Base-by-base conservation (phyloP, 108 stramenopile genomes). In the Ochromonas danica region DNA sequence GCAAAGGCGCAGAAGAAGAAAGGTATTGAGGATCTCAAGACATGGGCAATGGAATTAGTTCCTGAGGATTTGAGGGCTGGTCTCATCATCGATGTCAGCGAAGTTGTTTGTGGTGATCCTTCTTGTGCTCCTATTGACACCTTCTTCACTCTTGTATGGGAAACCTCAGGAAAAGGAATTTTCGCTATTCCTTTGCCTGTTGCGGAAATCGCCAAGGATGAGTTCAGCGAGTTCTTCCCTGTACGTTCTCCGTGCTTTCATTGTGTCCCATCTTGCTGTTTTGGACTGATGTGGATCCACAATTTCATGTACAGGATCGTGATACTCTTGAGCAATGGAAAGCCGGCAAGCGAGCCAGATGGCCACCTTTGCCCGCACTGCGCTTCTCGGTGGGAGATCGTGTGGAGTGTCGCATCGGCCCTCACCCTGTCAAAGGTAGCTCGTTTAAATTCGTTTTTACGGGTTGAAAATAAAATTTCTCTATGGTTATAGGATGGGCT, bases 341-440 rank as follows among this genome's bases (percentile, higher is more conserved):
- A 33, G 72, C 43, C 6, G 72, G 72, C 17, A 75, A 42, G 51
- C 17, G 31, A 27, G 72, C 72, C 14, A 6, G n/a, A 27, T 75
- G 72, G 72, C 72, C 72, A 41, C 6, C 6, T 35, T 33, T 42
- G 36, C 72, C 72, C 10, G 25, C 14, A 33, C 78, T 94, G 39
- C 86, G 95, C 78, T 95, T 95, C 79, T 71, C 78, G 6, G 84
- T 94, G 39, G 95, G 93, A 0, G 80, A 86, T 3, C 51, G 77
- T 30, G 95, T 95, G 14, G 77, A 89, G 36, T 95, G 95, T 83
- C 90, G 93, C 1, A 90, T 95, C 39, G 94, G 94, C 31, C 86
- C 91, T 0, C 90, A 92, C 85, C 88, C 90, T 14, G 88, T 89
- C 27, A 93, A 81, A 25, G n/a, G n/a, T n/a, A n/a, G n/a, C n/a